Evolutionary conservation across 2,329 filamentous ascomycete species (phyloP).

Genomic region (Xylaria digitata): DNA sequence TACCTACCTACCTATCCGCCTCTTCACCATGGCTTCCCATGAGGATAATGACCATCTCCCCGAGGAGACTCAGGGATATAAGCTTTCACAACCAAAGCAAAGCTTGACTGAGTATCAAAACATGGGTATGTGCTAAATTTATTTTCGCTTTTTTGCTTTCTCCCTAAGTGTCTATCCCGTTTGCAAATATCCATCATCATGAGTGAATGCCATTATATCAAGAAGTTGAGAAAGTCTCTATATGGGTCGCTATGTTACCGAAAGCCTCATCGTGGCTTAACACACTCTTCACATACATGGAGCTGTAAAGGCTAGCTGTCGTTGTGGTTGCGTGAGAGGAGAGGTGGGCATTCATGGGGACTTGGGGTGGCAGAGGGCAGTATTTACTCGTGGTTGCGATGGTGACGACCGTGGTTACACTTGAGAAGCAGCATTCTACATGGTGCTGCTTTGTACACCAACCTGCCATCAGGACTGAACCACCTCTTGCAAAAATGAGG

Average conservation of each 20-base stretch:
- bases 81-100: conserved; percentile 96
- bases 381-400: conserved; percentile 9
- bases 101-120: conserved; percentile 93
- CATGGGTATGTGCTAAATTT: conserved; percentile 75
- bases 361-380: not conserved
- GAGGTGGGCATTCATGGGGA: not conserved
- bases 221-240: conserved; percentile 8
- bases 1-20: conserved; percentile 4
- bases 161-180: not conserved
- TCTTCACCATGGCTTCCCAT: conserved; percentile 71
- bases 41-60: conserved; percentile 85
- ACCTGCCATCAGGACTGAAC: not conserved
- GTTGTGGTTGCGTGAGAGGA: not conserved
- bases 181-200: not conserved
- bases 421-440: conserved; percentile 1
- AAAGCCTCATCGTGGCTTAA: not conserved
- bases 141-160: conserved; percentile 6
- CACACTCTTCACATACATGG: not conserved
- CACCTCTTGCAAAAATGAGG: not conserved
- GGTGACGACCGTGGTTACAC: conserved; percentile 2
- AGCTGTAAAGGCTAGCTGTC: not conserved
- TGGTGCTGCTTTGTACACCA: conserved; percentile 10
- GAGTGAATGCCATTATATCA: conserved; percentile 3
- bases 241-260: not conserved
- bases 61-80: conserved; percentile 94